Base-by-base conservation (phyloP, 2,329 filamentous ascomycete genomes). In the Penicillium sp. region DNA sequence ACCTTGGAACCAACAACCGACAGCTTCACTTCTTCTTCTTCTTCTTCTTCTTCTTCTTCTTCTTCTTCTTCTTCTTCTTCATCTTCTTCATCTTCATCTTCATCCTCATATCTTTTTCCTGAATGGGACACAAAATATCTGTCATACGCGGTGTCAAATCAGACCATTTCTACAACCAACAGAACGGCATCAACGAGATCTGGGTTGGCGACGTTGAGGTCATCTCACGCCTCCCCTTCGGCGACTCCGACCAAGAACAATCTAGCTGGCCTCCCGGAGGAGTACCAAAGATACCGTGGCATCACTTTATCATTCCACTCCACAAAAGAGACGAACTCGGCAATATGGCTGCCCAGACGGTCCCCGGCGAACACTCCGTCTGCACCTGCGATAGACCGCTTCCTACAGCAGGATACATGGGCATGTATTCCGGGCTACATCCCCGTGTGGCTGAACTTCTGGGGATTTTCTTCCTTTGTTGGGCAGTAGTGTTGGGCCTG, bases 231-330 rank as follows among this genome's bases (percentile, higher is more conserved):
- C 61, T 75, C 2, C 72, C 72, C 2, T 75, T 75, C 52, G 71
- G 71, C 1, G 71, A 72, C 52, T 72, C 71, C 8, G 71, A 75
- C 45, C 63, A 74, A 49, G 70, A 65, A 6, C 72, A 75, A 58
- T 69, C 72, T 5, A 65, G 64, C 10, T 74, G 71, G 71, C 67
- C 69, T 1, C 51, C 56, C 5, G 62, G 64, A 9, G 63, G 62
- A 27, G 70, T 64, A 50, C 72, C 72, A 4, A 75, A 75, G 44
- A 71, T 74, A 31, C 71, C 72, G 3, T 75, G 72, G 72, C 70
- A 70, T 60, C 69, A 73, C 16, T 75, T 75, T 34, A 68, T 74
- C 39, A 75, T 75, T 14, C 72, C 71, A 65, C 48, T 67, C 66
- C 18, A 54, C 39, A 24, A 40, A 45, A 42, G 24, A 27, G 24